Conservation (phyloP, 140 eudicot species). For the Cichorium intybus region DNA sequence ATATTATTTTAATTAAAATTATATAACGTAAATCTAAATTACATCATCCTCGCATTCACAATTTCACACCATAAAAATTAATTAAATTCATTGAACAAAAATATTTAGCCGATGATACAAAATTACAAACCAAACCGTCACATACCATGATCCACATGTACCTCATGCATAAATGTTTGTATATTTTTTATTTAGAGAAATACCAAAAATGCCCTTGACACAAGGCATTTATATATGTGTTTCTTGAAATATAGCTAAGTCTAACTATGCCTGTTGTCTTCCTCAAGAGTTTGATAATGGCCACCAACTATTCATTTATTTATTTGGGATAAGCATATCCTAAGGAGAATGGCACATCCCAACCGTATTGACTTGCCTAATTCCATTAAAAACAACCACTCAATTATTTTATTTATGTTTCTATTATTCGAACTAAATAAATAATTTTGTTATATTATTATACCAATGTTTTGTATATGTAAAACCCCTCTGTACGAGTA, state of each 20-base stretch:
- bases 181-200: background rate
- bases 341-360: constrained; percentile 27
- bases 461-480: too few relatives aligned
- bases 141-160: background rate
- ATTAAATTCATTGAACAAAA: background rate
- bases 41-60: background rate
- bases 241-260: constrained; percentile 17
- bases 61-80: background rate
- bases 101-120: too few relatives aligned
- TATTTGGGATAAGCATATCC: constrained; percentile 40
- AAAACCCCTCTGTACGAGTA: too few relatives aligned
- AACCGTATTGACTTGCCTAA: constrained; percentile 39
- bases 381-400: constrained; percentile 9
- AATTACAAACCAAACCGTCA: background rate
- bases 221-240: constrained; percentile 15
- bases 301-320: constrained; percentile 33
- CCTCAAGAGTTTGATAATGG: constrained; percentile 32
- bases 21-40: background rate
- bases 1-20: too few relatives aligned
- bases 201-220: constrained; percentile 9
- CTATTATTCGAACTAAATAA: background rate
- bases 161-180: constrained; percentile 2
- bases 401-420: constrained; percentile 3
- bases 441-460: background rate
- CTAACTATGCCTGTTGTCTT: constrained; percentile 23